A percentile compares a stretch with the other conserved stretches of the same genome.
Conservation (phyloP, 495 filamentous ascomycete species). For the Aspergillus steynii region DNA sequence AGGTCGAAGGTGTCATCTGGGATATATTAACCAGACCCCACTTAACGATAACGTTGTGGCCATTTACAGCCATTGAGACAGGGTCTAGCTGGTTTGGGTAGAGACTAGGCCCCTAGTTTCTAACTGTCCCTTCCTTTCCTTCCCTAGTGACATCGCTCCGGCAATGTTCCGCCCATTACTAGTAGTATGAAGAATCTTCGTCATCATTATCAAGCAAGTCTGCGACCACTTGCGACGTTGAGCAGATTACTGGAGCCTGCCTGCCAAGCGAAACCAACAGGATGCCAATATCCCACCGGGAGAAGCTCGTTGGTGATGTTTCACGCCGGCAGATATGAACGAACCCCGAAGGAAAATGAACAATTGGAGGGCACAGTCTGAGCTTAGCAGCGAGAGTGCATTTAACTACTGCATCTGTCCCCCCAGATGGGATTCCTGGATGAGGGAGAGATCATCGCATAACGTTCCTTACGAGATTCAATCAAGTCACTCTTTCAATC, state of each 20-base stretch:
- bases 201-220: conserved; percentile 3
- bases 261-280: not conserved
- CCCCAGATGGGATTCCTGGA: not conserved
- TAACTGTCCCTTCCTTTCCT: not conserved
- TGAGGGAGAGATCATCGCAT: conserved; percentile 1
- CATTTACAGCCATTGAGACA: not conserved
- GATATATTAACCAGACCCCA: conserved; percentile 2
- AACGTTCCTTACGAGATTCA: conserved; percentile 1
- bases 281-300: not conserved
- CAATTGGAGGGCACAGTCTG: not conserved
- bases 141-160: not conserved
- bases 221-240: not conserved
- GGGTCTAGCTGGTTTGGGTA: not conserved
- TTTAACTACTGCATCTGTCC: not conserved
- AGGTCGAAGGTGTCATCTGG: not conserved
- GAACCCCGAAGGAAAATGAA: not conserved
- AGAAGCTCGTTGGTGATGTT: not conserved
- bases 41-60: not conserved
- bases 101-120: not conserved
- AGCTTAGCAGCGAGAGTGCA: not conserved
- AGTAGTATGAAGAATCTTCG: not conserved
- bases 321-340: not conserved
- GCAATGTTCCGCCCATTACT: not conserved
- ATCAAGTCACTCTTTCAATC: conserved; percentile 9
- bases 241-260: not conserved